A percentile compares a stretch with the other conserved stretches of the same genome.
These are phyloP conservation scores for Penicillium cinerascens DNA, from an alignment of 495 filamentous ascomycete genomes.

Conservation along the genomic window DNA sequence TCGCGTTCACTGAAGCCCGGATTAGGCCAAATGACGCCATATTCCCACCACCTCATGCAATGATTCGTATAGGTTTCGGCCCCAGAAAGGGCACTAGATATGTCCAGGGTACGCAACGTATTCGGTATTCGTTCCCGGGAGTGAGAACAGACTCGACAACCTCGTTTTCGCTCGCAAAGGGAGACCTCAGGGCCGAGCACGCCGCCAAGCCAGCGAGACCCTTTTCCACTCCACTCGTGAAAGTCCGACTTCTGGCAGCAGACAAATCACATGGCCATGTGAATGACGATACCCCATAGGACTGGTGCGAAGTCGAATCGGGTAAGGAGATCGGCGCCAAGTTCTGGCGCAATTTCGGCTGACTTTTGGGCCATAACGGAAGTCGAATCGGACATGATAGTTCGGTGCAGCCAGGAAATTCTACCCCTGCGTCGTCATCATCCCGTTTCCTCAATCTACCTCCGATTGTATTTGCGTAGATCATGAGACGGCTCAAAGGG, in stretches of 20 bases:
- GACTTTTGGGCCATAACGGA: neutral
- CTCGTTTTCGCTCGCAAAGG: neutral
- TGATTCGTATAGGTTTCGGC: neutral
- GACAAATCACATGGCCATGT: neutral
- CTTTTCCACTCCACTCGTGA: neutral
- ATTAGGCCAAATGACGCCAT: slow-evolving; percentile 8
- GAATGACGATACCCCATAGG: neutral
- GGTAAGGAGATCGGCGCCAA: slow-evolving; percentile 1
- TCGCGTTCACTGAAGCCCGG: neutral
- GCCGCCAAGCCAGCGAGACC: neutral
- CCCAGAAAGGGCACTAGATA: neutral
- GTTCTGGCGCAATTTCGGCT: slow-evolving; percentile 3
- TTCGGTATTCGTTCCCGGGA: neutral
- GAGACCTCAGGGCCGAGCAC: neutral
- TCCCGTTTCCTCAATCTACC: neutral
- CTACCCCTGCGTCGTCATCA: slow-evolving; percentile 1
- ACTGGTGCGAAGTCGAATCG: neutral
- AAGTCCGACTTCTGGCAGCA: neutral
- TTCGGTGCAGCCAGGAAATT: slow-evolving; percentile 12
- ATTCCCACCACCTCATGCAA: neutral
- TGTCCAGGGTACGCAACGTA: too few relatives aligned
- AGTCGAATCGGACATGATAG: slow-evolving; percentile 22
- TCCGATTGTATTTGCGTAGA: slow-evolving; percentile 4
- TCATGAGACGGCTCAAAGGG: neutral
- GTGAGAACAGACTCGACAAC: neutral